phyloP scores from a whole-genome alignment of 768 basidiomycete genomes.

The Coprinopsis sp. region DNA sequence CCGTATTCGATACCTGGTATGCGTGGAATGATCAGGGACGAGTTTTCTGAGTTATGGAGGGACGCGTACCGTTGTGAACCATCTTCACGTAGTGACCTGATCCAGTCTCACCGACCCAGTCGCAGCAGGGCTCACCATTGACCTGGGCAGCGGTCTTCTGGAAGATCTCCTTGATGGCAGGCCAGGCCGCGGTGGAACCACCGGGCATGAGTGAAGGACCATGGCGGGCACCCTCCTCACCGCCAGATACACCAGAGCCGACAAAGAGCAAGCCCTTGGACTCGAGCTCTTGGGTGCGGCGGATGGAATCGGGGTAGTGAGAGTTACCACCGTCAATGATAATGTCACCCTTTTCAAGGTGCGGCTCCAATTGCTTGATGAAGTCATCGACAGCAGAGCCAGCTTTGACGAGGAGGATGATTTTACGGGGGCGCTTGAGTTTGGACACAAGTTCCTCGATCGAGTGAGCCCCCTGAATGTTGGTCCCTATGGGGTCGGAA shows the following conservation, averaged over 20 bases:
- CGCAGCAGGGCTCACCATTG: conserved; percentile 94
- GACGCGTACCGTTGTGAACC: conserved; percentile 85
- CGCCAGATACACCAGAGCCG: conserved; percentile 97
- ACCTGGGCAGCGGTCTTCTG: conserved; percentile 96
- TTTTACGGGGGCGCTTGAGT: conserved; percentile 94
- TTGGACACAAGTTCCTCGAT: conserved; percentile 87
- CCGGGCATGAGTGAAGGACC: conserved; percentile 99
- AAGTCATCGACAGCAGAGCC: conserved; percentile 95
- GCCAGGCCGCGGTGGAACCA: conserved; percentile 92
- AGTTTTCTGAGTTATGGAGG: neutral
- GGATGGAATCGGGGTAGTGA: conserved; percentile 97
- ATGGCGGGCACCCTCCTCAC: conserved; percentile 96
- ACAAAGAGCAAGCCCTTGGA: conserved; percentile 94
- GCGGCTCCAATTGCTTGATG: conserved; percentile 82
- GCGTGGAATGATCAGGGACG: conserved; percentile 10
- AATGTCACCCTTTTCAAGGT: conserved; percentile 95
- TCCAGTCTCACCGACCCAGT: conserved; percentile 98
- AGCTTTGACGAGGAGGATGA: conserved; percentile 98
- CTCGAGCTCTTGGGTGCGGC: conserved; percentile 90
- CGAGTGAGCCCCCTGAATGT: conserved; percentile 91
- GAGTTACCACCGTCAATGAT: conserved; percentile 99
- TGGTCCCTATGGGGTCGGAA: conserved; percentile 62
- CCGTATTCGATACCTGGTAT: conserved; percentile 93
- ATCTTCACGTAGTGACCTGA: conserved; percentile 99
- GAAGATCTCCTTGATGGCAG: conserved; percentile 96